Conservation (phyloP, 1,139 yeast genomes). For the Yamadazyma spencermartinsiae region DNA sequence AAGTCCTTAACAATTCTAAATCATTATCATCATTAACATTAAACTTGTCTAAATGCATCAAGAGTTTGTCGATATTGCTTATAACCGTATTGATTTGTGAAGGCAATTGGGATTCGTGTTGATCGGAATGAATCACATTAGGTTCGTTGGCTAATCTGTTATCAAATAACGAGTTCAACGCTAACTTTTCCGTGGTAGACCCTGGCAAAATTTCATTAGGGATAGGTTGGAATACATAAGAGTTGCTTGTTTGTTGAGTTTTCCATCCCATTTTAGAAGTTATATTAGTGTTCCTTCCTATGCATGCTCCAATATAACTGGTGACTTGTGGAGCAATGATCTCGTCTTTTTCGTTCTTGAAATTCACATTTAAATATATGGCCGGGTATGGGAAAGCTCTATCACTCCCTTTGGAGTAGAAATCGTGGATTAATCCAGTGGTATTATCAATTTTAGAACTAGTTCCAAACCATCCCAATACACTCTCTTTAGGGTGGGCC, state of each 20-base stretch:
- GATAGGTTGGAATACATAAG: slow-evolving; percentile 78
- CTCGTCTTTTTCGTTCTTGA: slow-evolving; percentile 37
- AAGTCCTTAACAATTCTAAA: slow-evolving; percentile 61
- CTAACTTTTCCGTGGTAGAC: slow-evolving; percentile 59
- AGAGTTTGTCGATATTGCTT: slow-evolving; percentile 50
- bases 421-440: slow-evolving; percentile 83
- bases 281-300: slow-evolving; percentile 47
- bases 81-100: slow-evolving; percentile 58
- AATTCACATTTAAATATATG: slow-evolving; percentile 65
- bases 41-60: slow-evolving; percentile 50
- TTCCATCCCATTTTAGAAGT: slow-evolving; percentile 22
- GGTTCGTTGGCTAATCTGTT: slow-evolving; percentile 20
- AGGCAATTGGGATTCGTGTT: slow-evolving; percentile 39
- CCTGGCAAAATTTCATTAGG: slow-evolving; percentile 65
- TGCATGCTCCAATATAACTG: slow-evolving; percentile 76
- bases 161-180: slow-evolving; percentile 43
- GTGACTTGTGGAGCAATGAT: slow-evolving; percentile 48
- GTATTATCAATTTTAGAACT: slow-evolving; percentile 62
- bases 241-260: slow-evolving; percentile 22
- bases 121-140: slow-evolving; percentile 19
- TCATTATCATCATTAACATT: slow-evolving; percentile 48
- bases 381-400: slow-evolving; percentile 78
- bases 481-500: slow-evolving; percentile 77
- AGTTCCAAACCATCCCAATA: slow-evolving; percentile 90
- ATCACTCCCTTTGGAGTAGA: slow-evolving; percentile 69